phyloP scores from a whole-genome alignment of 2,329 filamentous ascomycete species.

The Pleurostoma richardsiae region DNA sequence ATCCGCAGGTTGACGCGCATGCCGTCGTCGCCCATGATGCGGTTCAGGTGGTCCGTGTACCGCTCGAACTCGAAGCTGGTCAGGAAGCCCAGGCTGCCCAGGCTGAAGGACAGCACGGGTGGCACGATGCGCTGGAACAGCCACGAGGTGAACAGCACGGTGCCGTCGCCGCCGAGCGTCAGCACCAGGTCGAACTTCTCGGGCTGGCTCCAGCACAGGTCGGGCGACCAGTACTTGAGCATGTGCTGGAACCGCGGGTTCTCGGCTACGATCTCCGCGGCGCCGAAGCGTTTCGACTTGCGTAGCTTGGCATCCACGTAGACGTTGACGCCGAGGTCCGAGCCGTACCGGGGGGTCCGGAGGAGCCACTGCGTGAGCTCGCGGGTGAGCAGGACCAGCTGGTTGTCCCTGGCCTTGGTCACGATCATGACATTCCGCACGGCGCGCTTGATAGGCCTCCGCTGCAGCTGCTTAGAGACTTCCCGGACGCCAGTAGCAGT shows the following conservation, averaged over 20 bases:
- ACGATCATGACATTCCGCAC: conserved; percentile 97
- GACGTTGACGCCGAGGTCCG: conserved; percentile 86
- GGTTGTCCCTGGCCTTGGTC: conserved; percentile 94
- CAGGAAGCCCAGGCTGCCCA: conserved; percentile 82
- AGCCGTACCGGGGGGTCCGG: conserved; percentile 82
- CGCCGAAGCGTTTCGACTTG: conserved; percentile 82
- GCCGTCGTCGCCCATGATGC: conserved; percentile 86
- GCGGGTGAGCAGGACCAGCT: conserved; percentile 80
- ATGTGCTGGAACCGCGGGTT: conserved; percentile 75
- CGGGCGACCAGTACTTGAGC: conserved; percentile 94
- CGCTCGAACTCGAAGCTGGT: conserved; percentile 83
- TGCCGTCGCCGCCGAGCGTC: conserved; percentile 81
- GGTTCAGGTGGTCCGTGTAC: conserved; percentile 82
- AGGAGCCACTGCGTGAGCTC: conserved; percentile 87
- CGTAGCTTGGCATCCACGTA: conserved; percentile 96
- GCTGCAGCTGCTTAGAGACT: conserved; percentile 90
- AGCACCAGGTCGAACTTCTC: conserved; percentile 95
- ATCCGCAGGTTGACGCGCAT: conserved; percentile 98
- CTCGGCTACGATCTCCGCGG: conserved; percentile 64
- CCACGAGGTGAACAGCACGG: conserved; percentile 84
- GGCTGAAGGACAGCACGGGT: conserved; percentile 76
- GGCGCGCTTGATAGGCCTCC: conserved; percentile 84
- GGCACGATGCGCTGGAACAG: conserved; percentile 88
- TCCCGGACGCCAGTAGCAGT: conserved; percentile 93
- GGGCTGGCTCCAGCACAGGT: conserved; percentile 88